Conservation (phyloP, 345 rosid species). For the Pseudoturritis turrita region DNA sequence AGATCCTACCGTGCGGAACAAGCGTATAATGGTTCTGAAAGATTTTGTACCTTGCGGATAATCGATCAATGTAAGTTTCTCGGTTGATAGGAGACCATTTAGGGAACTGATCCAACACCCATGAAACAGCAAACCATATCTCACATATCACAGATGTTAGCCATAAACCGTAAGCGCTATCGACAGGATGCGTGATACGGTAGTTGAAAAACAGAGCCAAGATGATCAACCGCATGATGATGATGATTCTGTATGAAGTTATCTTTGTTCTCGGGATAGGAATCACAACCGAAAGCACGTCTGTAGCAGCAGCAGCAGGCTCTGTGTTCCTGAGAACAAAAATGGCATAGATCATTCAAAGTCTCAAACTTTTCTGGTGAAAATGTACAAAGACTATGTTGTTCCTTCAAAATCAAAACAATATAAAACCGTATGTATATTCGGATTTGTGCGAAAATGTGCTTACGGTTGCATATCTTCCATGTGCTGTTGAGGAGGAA, state of each 20-base stretch:
- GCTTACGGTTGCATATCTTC: conserved; percentile 63
- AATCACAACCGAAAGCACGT: conserved; percentile 62
- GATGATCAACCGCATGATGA: conserved; percentile 71
- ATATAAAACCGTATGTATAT: background rate
- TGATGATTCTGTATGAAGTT: conserved; percentile 71
- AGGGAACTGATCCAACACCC: conserved; percentile 99
- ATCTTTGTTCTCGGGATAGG: conserved; percentile 67
- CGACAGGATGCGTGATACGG: conserved; percentile 85
- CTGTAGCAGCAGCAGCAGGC: conserved; percentile 35
- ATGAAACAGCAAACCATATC: conserved; percentile 96
- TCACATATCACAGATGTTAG: conserved; percentile 96
- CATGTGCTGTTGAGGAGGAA: conserved; percentile 87
- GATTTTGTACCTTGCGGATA: conserved; percentile 66
- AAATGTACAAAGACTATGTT: too few relatives aligned
- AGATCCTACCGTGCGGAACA: background rate
- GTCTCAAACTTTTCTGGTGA: background rate
- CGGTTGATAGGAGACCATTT: conserved; percentile 90
- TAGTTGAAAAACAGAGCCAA: conserved; percentile 91
- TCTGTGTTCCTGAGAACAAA: conserved; percentile 51
- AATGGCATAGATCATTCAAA: background rate
- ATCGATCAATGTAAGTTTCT: conserved; percentile 57
- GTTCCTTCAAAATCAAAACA: background rate
- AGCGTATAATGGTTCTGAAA: background rate
- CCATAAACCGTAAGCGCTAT: conserved; percentile 83
- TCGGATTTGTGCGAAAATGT: background rate